Percentiles rank a stretch among this genome's conserved stretches.
These are phyloP conservation scores for Pleomassaria siparia DNA, from an alignment of 2,329 filamentous ascomycete species.

Conservation along the genomic window DNA sequence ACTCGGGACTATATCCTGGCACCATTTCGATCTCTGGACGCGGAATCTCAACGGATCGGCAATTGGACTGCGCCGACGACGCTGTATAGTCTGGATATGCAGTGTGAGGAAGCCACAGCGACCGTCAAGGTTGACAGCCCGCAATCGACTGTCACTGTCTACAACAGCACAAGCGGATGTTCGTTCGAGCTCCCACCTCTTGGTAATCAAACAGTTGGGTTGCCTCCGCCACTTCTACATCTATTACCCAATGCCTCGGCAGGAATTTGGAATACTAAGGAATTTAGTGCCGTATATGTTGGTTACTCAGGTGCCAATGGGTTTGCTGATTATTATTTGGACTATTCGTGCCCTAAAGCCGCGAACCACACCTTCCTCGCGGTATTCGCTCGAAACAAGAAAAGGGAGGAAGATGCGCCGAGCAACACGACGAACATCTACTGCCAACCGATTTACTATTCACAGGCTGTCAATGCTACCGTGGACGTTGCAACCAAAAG, in stretches of 20 bases:
- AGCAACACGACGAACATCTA: conserved; percentile 23
- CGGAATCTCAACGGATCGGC: conserved; percentile 3
- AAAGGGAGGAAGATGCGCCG: conserved; percentile 12
- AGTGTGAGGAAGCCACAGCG: conserved; percentile 26
- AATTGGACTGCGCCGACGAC: conserved; percentile 31
- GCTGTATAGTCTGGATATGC: conserved; percentile 38
- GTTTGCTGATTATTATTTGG: conserved; percentile 34
- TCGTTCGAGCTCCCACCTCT: not conserved
- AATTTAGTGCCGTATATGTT: conserved; percentile 45
- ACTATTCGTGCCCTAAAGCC: conserved; percentile 31
- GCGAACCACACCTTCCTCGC: conserved; percentile 41
- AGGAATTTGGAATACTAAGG: conserved; percentile 2
- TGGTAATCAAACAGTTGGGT: conserved; percentile 8
- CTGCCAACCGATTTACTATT: conserved; percentile 44
- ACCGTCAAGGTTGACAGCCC: not conserved
- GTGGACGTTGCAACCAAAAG: conserved; percentile 26
- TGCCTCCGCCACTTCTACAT: not conserved
- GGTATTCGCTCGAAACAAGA: conserved; percentile 15
- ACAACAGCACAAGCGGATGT: conserved; percentile 29
- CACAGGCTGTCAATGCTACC: conserved; percentile 48
- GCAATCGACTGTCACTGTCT: not conserved
- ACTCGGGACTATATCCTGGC: conserved; percentile 46
- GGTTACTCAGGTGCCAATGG: conserved; percentile 45
- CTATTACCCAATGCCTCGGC: not conserved
- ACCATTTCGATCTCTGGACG: conserved; percentile 40